Conservation (phyloP, 176 grass and related monocot genomes). For the Musa itinerans region DNA sequence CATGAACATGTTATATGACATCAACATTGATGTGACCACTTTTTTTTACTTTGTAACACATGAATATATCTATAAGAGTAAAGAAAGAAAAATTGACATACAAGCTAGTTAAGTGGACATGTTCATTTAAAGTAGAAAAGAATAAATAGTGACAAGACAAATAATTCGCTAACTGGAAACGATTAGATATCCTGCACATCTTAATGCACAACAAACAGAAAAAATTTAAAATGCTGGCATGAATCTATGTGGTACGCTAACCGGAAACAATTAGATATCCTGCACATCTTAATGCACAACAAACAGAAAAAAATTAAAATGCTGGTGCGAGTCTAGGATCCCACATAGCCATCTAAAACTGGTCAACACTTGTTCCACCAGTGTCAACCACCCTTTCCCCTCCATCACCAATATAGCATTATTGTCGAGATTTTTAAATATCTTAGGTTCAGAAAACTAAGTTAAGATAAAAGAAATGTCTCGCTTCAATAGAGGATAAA, state of each 20-base stretch:
- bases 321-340: neutral
- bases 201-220: neutral
- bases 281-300: neutral
- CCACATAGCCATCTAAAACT: neutral
- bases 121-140: neutral
- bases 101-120: neutral
- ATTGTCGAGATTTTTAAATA: no score
- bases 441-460: neutral
- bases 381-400: neutral
- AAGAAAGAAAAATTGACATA: neutral
- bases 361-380: neutral
- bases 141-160: neutral
- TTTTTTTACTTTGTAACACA: no score
- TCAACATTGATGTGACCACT: no score
- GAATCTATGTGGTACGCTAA: no score
- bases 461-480: neutral
- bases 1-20: neutral
- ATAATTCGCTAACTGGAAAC: no score
- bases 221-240: no score
- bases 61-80: neutral
- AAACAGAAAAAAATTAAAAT: neutral
- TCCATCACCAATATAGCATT: neutral
- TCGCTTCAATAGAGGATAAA: no score
- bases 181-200: neutral
- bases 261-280: neutral